phyloP scores from a whole-genome alignment of 164 flowering plant genomes.

The Houttuynia cordata region DNA sequence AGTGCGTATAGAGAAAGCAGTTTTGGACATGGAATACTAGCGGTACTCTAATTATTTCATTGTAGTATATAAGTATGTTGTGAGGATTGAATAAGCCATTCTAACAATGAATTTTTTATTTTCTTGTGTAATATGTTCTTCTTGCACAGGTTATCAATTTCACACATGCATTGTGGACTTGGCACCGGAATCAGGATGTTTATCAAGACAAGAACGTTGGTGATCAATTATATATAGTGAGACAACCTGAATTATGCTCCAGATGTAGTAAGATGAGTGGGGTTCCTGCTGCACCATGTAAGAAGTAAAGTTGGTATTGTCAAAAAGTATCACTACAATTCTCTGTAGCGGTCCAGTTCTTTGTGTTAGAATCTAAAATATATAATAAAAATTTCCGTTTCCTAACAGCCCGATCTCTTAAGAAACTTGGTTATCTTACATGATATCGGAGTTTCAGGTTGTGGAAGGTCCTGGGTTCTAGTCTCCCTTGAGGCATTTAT shows the following conservation, averaged over 20 bases:
- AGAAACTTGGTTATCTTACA: no score
- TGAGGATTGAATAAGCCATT: background rate
- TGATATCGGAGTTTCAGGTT: no score
- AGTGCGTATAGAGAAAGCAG: constrained; percentile 95
- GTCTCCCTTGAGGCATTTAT: no score
- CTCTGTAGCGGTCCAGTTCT: no score
- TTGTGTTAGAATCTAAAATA: no score
- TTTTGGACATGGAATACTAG: constrained; percentile 96
- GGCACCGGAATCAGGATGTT: constrained; percentile 80
- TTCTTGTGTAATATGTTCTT: background rate
- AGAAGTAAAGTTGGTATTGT: background rate
- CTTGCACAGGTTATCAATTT: constrained; percentile 59
- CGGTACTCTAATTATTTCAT: constrained; percentile 29
- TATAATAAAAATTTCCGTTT: no score
- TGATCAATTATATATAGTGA: constrained; percentile 70
- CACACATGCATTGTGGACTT: constrained; percentile 80
- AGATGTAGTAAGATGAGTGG: constrained; percentile 17
- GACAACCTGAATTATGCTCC: constrained; percentile 38
- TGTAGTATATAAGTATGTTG: background rate
- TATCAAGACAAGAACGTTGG: constrained; percentile 42
- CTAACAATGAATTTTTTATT: no score
- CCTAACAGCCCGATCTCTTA: no score
- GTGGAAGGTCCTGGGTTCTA: no score
- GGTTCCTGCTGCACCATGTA: background rate
- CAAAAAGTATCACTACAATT: no score